A percentile compares a stretch with the other conserved stretches of the same genome.
Evolutionary conservation across 441 rosid species (phyloP).

Genomic region (Aquilaria agallochum): DNA sequence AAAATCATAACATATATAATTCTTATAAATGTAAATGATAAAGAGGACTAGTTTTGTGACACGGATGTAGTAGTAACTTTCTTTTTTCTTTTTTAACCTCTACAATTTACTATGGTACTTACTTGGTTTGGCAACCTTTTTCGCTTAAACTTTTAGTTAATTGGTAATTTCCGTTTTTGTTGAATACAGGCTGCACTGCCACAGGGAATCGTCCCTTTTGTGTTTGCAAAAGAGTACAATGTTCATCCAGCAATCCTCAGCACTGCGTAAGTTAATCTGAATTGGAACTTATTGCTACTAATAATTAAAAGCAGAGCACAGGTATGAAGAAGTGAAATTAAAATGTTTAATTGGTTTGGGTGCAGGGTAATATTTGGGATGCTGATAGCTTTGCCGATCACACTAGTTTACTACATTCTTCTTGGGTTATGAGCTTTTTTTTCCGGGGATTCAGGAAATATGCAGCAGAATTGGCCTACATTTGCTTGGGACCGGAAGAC

Average conservation of each 20-base stretch:
- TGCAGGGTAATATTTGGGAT: constrained; percentile 75
- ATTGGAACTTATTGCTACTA: not conserved
- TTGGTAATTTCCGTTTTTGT: not conserved
- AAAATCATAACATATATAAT: too few species aligned
- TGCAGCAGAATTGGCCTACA: too few species aligned
- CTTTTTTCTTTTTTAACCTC: too few species aligned
- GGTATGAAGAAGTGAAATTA: not conserved
- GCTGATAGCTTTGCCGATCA: constrained; percentile 71
- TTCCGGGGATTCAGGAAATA: constrained; percentile 14
- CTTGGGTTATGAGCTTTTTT: constrained; percentile 62
- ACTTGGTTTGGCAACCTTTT: too few species aligned
- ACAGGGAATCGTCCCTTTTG: constrained; percentile 74
- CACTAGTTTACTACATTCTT: constrained; percentile 56
- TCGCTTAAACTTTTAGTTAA: too few species aligned
- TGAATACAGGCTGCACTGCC: constrained; percentile 52
- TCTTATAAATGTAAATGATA: too few species aligned
- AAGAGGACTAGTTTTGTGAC: too few species aligned
- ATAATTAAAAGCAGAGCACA: not conserved
- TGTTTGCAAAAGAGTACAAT: constrained; percentile 70
- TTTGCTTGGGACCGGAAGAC: too few species aligned
- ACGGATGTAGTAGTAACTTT: too few species aligned
- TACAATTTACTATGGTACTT: too few species aligned
- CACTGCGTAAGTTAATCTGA: constrained; percentile 42
- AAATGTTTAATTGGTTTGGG: not conserved
- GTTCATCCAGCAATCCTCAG: constrained; percentile 69